Evolutionary conservation across 257 asterid genomes (phyloP).

Genomic region (Plectranthus barbatus): DNA sequence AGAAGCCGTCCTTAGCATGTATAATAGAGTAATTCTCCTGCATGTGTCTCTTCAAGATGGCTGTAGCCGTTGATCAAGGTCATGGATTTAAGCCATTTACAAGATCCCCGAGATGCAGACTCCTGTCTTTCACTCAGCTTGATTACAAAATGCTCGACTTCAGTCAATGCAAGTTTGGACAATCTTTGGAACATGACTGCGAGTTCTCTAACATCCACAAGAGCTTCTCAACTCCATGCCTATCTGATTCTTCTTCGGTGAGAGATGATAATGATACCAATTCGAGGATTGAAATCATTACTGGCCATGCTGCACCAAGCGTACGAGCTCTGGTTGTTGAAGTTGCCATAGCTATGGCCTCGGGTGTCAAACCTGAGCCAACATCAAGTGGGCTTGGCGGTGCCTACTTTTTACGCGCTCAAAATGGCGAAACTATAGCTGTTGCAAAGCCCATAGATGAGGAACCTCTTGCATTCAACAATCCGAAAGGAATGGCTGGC

Average conservation of each 20-base stretch:
- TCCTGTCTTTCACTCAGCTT: constrained; percentile 75
- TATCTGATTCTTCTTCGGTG: constrained; percentile 40
- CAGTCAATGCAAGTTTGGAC: constrained; percentile 29
- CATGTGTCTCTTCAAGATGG: constrained; percentile 70
- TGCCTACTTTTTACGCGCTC: constrained; percentile 63
- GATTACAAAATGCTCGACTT: constrained; percentile 62
- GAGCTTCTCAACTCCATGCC: constrained; percentile 86
- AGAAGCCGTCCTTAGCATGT: constrained; percentile 66
- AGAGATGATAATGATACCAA: constrained; percentile 32
- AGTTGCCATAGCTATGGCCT: constrained; percentile 81
- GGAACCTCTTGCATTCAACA: constrained; percentile 90
- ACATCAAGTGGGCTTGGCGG: no score
- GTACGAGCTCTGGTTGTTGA: constrained; percentile 70
- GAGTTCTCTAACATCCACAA: constrained; percentile 52
- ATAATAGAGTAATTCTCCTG: constrained; percentile 39
- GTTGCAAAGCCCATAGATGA: constrained; percentile 94
- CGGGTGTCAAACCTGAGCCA: constrained; percentile 75
- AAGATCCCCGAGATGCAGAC: constrained; percentile 83
- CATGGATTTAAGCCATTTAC: constrained; percentile 76
- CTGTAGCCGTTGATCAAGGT: constrained; percentile 71
- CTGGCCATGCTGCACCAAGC: constrained; percentile 58
- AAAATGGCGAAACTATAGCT: constrained; percentile 53
- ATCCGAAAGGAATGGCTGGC: constrained; percentile 86
- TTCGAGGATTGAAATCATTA: constrained; percentile 65
- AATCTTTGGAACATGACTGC: constrained; percentile 35